These are phyloP conservation scores for Scopulariopsis brevicaulis DNA, from an alignment of 2,329 filamentous ascomycete species.

Conservation along the genomic window DNA sequence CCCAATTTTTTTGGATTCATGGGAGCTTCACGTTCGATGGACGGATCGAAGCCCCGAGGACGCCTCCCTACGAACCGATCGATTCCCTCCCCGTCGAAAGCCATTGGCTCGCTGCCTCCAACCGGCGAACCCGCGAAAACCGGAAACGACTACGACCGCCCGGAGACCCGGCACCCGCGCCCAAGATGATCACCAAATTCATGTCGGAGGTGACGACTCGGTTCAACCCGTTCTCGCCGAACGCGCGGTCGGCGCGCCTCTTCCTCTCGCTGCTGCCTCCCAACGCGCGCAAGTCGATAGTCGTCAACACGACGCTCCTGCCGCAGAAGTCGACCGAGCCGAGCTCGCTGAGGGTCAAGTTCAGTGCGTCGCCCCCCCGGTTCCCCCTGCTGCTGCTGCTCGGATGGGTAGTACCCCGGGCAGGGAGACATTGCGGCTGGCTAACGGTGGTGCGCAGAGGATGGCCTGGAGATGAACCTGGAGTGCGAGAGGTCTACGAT, in stretches of 20 bases:
- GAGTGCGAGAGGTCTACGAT: constrained; percentile 74
- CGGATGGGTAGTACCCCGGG: background rate
- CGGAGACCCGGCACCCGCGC: background rate
- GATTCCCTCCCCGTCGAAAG: background rate
- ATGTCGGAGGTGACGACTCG: constrained; percentile 73
- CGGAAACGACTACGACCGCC: background rate
- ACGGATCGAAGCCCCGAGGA: background rate
- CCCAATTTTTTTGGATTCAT: background rate
- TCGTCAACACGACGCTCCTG: constrained; percentile 67
- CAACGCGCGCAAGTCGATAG: constrained; percentile 62
- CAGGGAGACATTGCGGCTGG: background rate
- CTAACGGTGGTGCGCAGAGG: constrained; percentile 44
- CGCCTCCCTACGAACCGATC: background rate
- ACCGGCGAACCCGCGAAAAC: background rate
- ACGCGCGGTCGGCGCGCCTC: constrained; percentile 71
- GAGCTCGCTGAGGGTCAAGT: constrained; percentile 65
- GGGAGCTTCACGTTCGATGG: background rate
- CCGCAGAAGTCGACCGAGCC: constrained; percentile 57
- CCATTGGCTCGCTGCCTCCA: background rate
- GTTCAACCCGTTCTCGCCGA: constrained; percentile 84
- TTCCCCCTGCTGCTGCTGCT: background rate
- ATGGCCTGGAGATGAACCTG: constrained; percentile 81
- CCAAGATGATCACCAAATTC: constrained; percentile 72
- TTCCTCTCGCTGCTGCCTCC: constrained; percentile 81
- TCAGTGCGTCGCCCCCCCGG: constrained; percentile 44